These are phyloP conservation scores for Hymenoscyphus repandus DNA, from an alignment of 2,329 filamentous ascomycete genomes.

Conservation along the genomic window DNA sequence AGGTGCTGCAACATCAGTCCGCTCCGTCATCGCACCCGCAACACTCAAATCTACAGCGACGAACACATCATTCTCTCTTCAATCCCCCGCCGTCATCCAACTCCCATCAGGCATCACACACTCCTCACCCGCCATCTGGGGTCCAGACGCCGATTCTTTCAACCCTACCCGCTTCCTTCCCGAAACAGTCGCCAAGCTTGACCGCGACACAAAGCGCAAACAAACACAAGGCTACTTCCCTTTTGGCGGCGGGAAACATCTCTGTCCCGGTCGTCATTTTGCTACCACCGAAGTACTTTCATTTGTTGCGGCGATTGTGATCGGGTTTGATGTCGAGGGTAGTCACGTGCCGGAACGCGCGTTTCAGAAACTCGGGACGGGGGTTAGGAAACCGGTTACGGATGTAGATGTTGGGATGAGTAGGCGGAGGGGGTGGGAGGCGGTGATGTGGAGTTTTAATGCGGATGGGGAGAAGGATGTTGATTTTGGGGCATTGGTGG, in stretches of 20 bases:
- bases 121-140: constrained; percentile 38
- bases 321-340: constrained; percentile 26
- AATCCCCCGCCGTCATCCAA: constrained; percentile 39
- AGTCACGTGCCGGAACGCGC: constrained; percentile 15
- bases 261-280: constrained; percentile 37
- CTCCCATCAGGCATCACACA: constrained; percentile 41
- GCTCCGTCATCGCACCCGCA: constrained; percentile 39
- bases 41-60: constrained; percentile 30
- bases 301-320: constrained; percentile 30
- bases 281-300: constrained; percentile 36
- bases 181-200: constrained; percentile 15
- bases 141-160: constrained; percentile 37
- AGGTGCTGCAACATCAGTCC: constrained; percentile 35
- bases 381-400: constrained; percentile 22
- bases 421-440: constrained; percentile 20
- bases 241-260: constrained; percentile 37
- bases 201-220: constrained; percentile 13
- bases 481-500: constrained; percentile 2
- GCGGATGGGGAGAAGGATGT: constrained; percentile 10
- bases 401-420: constrained; percentile 19
- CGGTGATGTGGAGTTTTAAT: constrained; percentile 24
- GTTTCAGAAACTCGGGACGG: constrained; percentile 21
- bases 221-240: constrained; percentile 33
- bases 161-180: constrained; percentile 38
- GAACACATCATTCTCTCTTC: constrained; percentile 36